A percentile compares a stretch with the other conserved stretches of the same genome.
These are phyloP conservation scores for Backusella morwellensis DNA, from an alignment of 192 early-diverging fungal species.

Conservation along the genomic window DNA sequence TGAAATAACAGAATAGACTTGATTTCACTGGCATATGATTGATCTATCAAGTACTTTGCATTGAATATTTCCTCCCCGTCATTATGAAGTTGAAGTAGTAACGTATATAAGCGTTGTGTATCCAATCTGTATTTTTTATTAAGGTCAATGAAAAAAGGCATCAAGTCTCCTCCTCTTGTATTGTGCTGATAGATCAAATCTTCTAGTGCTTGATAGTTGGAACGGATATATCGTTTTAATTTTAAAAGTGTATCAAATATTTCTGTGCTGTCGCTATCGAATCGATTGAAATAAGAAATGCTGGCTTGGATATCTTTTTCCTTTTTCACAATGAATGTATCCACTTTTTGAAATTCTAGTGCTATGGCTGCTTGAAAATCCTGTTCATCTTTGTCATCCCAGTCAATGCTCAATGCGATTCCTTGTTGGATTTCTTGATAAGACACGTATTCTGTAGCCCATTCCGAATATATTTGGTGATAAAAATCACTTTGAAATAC, in stretches of 20 bases:
- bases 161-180: conserved; percentile 55
- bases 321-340: conserved; percentile 67
- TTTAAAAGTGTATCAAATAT: conserved; percentile 25
- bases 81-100: conserved; percentile 16
- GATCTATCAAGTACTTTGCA: conserved; percentile 96
- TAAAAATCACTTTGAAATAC: neutral
- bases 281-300: conserved; percentile 63
- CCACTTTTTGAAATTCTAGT: conserved; percentile 81
- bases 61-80: conserved; percentile 73
- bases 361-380: conserved; percentile 83
- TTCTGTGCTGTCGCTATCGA: conserved; percentile 16
- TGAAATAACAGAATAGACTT: conserved; percentile 88
- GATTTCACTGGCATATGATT: conserved; percentile 92
- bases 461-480: neutral
- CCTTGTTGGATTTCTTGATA: conserved; percentile 70
- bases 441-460: conserved; percentile 63
- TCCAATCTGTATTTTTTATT: conserved; percentile 34
- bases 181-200: conserved; percentile 91
- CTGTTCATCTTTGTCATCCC: conserved; percentile 82
- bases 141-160: conserved; percentile 13
- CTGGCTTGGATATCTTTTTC: conserved; percentile 69
- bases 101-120: conserved; percentile 68
- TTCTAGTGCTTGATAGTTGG: conserved; percentile 81
- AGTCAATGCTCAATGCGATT: conserved; percentile 41
- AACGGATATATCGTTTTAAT: conserved; percentile 22